Base-by-base conservation (phyloP, 2,329 filamentous ascomycete genomes). In the Orbilia ellipsospora region DNA sequence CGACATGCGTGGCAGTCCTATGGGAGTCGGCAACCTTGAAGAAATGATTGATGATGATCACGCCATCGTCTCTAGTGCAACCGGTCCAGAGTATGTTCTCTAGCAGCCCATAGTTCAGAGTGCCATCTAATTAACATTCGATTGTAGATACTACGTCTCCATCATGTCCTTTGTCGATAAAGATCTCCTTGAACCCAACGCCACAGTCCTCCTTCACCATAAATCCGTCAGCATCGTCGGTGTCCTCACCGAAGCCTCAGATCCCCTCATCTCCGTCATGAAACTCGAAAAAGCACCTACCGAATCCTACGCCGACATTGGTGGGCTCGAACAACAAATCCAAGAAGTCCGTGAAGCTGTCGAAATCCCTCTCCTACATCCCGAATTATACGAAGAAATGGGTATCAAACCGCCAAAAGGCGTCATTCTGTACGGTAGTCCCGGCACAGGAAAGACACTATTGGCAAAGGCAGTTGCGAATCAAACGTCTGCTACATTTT, bases 131-230 rank as follows among this genome's bases (percentile, higher is more conserved):
- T 68, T 52, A 15, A 15, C 2, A 18, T 20, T 6, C 57, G 12
- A 6, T 10, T 2, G 16, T 52, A 78, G 77, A 57, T 78, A 78
- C 87, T 99, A 98, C 83, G 95, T 99, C 79, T 97, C 94, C 80
- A 99, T 99, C 87, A 98, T 98, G 95, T 97, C 94, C 66, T 99
- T 99, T 81, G 95, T 99, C 78, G 95, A 99, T 86, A 99, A 99
- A 84, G 95, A 99, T 81, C 88, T 99, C 2, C 87, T 99, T 51
- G 95, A 99, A 84, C 95, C 95, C 0, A 96, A 96, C 76, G 93
- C 95, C 16, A 97, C 93, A 80, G 95, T 99, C 57, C 86, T 99
- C 57, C 86, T 99, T 73, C 95, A 99, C 81, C 95, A 99, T 84
- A 99, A 99, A 86, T 96, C 92, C 63, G 94, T 98, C 61, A 97